phyloP scores from a whole-genome alignment of 179 eudicot species.

The Beta lomatogona region DNA sequence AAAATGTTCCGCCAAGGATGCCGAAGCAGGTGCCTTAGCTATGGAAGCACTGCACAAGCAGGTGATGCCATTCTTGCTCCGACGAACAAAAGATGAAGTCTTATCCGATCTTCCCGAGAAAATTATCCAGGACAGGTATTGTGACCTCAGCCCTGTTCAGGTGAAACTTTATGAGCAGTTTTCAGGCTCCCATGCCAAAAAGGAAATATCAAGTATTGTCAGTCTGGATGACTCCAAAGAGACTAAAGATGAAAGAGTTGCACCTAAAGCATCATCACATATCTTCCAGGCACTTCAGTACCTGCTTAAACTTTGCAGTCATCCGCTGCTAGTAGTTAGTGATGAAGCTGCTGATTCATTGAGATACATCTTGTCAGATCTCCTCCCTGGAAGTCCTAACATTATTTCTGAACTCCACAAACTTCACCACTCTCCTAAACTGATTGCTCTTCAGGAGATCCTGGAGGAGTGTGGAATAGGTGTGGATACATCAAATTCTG shows the following conservation, averaged over 20 bases:
- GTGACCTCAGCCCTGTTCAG: conserved; percentile 95
- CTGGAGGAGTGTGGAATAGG: conserved; percentile 99
- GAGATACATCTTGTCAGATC: conserved; percentile 53
- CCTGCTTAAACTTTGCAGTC: conserved; percentile 95
- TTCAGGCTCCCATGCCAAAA: conserved; percentile 78
- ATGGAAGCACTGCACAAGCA: conserved; percentile 99
- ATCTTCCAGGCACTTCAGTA: conserved; percentile 98
- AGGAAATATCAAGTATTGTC: conserved; percentile 82
- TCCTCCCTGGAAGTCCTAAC: conserved; percentile 55
- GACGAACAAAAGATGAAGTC: conserved; percentile 97
- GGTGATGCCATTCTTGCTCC: conserved; percentile 98
- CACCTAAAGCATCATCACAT: conserved; percentile 81
- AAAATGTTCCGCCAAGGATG: conserved; percentile 98
- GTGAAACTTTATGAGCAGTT: conserved; percentile 92
- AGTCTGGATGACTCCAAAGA: conserved; percentile 55
- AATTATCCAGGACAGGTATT: conserved; percentile 97
- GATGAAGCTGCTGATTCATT: conserved; percentile 72
- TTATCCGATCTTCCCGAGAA: conserved; percentile 98
- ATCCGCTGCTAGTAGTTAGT: conserved; percentile 91
- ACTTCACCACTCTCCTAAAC: conserved; percentile 93
- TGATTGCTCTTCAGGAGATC: conserved; percentile 96
- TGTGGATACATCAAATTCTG: conserved; percentile 71
- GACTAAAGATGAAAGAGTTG: conserved; percentile 50
- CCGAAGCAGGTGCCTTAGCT: conserved; percentile 95
- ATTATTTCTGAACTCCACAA: conserved; percentile 76